These are phyloP conservation scores for Xylaria sp. DNA, from an alignment of 2,329 filamentous ascomycete species.

Conservation along the genomic window DNA sequence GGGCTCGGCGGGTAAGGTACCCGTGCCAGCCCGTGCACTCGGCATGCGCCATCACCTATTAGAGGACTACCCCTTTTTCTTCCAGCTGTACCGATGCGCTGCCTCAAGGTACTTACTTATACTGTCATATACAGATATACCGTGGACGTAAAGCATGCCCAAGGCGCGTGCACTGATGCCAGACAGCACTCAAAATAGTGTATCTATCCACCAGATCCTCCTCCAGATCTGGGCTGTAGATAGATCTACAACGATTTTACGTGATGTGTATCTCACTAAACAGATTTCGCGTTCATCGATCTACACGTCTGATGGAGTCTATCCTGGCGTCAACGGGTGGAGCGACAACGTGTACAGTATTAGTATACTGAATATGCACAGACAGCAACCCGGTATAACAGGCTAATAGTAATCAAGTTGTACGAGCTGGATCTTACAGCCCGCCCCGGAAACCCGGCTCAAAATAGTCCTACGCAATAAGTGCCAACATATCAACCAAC, in stretches of 20 bases:
- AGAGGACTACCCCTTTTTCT: no score
- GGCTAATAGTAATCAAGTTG: neutral
- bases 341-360: slow-evolving; percentile 12
- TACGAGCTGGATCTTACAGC: neutral
- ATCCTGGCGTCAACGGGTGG: slow-evolving; percentile 9
- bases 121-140: neutral
- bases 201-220: neutral
- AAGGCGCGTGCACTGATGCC: no score
- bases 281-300: slow-evolving; percentile 22
- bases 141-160: no score
- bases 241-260: slow-evolving; percentile 11
- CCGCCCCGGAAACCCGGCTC: neutral
- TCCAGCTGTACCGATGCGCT: neutral
- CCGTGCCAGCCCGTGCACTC: slow-evolving; percentile 1
- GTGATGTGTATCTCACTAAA: slow-evolving; percentile 16
- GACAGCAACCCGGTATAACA: neutral
- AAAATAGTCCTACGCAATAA: neutral
- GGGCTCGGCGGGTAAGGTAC: slow-evolving; percentile 9
- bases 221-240: neutral
- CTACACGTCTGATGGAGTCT: neutral
- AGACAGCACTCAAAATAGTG: no score
- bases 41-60: neutral
- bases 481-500: neutral
- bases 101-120: neutral
- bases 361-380: neutral